These are phyloP conservation scores for Acorus gramineus DNA, from an alignment of 106 monocot genomes.

Conservation along the genomic window DNA sequence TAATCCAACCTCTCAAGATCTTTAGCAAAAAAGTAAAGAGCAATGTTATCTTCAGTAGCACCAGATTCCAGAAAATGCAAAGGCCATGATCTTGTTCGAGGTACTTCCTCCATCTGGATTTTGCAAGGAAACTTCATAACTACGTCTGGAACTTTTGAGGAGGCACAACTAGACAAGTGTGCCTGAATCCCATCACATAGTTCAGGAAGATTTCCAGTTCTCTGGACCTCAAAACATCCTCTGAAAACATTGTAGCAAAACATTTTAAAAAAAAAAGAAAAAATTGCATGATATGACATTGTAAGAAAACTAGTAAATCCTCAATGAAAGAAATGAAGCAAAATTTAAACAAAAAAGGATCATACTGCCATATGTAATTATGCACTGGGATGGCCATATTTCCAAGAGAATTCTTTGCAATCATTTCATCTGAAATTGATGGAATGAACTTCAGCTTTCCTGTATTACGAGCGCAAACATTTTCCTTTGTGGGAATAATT, in stretches of 20 bases:
- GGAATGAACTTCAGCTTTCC: slow-evolving; percentile 1
- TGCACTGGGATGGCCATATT: slow-evolving; percentile 43
- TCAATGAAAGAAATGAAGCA: neutral
- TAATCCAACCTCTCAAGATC: slow-evolving; percentile 53
- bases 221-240: slow-evolving; percentile 58
- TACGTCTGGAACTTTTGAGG: slow-evolving; percentile 61
- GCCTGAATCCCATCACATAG: slow-evolving; percentile 64
- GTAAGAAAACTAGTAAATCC: neutral
- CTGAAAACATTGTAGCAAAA: slow-evolving; percentile 27
- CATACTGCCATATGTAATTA: slow-evolving; percentile 82
- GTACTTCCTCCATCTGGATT: slow-evolving; percentile 55
- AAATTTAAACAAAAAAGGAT: slow-evolving; percentile 1
- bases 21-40: slow-evolving; percentile 87
- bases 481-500: slow-evolving; percentile 1
- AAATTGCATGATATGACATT: neutral
- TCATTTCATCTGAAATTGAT: slow-evolving; percentile 19
- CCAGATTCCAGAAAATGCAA: slow-evolving; percentile 32
- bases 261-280: neutral
- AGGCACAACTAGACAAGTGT: slow-evolving; percentile 64
- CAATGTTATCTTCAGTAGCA: slow-evolving; percentile 73
- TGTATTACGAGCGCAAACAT: slow-evolving; percentile 2
- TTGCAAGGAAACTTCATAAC: slow-evolving; percentile 39
- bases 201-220: slow-evolving; percentile 23
- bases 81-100: slow-evolving; percentile 41
- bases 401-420: neutral